These are phyloP conservation scores for Aspergillus amoenus DNA, from an alignment of 2,329 filamentous ascomycete species.

Conservation along the genomic window DNA sequence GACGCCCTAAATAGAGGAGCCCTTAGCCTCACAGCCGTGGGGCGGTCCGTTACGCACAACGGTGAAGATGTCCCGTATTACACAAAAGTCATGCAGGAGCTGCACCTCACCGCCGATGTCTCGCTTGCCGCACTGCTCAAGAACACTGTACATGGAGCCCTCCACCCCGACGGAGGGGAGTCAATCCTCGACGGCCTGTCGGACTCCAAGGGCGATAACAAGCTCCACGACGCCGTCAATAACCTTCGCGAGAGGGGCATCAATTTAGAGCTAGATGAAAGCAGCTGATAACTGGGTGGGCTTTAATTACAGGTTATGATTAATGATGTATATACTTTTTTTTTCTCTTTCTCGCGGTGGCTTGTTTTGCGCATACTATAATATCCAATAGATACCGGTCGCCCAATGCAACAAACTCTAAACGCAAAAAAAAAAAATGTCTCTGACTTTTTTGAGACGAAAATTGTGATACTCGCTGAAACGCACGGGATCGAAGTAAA, in stretches of 20 bases:
- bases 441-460: no score
- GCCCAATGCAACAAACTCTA: no score
- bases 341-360: neutral
- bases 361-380: no score
- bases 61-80: conserved; percentile 36
- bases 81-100: conserved; percentile 31
- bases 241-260: conserved; percentile 5
- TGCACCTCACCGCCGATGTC: conserved; percentile 31
- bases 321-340: conserved; percentile 6
- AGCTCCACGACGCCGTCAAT: conserved; percentile 2
- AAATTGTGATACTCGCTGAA: no score
- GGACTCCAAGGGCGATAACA: conserved; percentile 5
- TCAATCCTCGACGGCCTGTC: conserved; percentile 17
- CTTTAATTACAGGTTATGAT: neutral
- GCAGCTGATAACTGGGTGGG: neutral
- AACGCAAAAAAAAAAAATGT: no score
- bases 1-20: conserved; percentile 26
- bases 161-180: conserved; percentile 15
- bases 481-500: no score
- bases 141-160: conserved; percentile 30
- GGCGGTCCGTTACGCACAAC: conserved; percentile 29
- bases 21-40: conserved; percentile 28
- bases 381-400: no score
- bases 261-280: conserved; percentile 5
- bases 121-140: conserved; percentile 26